Percentiles rank a stretch among this genome's conserved stretches.
Evolutionary conservation across 2,329 filamentous ascomycete species (phyloP).

Genomic region (Fusarium tjaetaba): DNA sequence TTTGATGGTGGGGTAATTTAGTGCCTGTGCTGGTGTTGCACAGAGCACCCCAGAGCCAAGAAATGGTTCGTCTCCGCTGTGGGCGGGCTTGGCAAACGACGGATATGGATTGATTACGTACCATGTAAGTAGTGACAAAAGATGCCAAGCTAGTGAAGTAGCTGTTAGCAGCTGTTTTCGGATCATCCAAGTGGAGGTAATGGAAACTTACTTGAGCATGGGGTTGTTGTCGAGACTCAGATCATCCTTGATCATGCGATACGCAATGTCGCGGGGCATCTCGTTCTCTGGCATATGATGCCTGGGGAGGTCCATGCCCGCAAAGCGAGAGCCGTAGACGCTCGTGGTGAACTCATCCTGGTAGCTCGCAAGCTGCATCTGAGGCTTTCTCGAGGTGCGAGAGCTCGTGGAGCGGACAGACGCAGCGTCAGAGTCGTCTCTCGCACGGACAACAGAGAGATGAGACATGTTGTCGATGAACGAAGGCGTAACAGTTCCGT

Average conservation of each 20-base stretch:
- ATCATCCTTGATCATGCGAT: conserved; percentile 96
- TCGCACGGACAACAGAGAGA: conserved; percentile 57
- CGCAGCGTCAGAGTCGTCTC: conserved; percentile 44
- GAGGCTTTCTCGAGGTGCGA: conserved; percentile 41
- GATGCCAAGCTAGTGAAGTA: conserved; percentile 75
- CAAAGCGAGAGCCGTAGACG: conserved; percentile 89
- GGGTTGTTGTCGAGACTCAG: conserved; percentile 91
- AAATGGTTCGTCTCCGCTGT: conserved; percentile 12
- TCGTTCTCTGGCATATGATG: conserved; percentile 88
- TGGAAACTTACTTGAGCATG: conserved; percentile 74
- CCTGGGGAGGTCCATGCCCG: conserved; percentile 80
- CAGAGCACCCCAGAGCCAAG: conserved; percentile 24
- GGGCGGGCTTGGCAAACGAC: conserved; percentile 17
- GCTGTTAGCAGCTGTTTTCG: conserved; percentile 4
- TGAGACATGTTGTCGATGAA: conserved; percentile 59
- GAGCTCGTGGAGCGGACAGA: conserved; percentile 41
- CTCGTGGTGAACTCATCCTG: conserved; percentile 75
- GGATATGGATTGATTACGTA: conserved; percentile 50
- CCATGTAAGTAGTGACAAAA: conserved; percentile 97
- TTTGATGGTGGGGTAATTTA: conserved; percentile 5
- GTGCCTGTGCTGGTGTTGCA: neutral
- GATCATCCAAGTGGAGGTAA: neutral
- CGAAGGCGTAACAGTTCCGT: conserved; percentile 31
- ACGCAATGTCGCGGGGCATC: conserved; percentile 94
- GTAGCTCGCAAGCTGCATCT: conserved; percentile 60